Conservation (phyloP, 2,329 filamentous ascomycete species). For the Anthostomella pinea region DNA sequence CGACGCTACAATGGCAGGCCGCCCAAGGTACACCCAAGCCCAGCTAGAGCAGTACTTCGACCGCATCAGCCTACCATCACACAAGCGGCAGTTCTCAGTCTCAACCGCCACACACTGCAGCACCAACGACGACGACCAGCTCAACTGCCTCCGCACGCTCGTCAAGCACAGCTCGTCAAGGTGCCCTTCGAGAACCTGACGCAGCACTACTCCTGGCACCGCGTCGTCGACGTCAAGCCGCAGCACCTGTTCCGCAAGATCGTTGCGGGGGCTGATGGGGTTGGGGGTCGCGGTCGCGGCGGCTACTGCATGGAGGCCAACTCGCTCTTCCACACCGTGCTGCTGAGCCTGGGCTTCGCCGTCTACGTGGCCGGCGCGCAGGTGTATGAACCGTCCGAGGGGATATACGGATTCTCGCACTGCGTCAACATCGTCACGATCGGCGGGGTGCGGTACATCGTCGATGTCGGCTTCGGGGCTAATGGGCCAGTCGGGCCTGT, state of each 20-base stretch:
- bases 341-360: conserved; percentile 39
- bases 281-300: conserved; percentile 36
- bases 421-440: conserved; percentile 27
- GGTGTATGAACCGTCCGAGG: conserved; percentile 22
- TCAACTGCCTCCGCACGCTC: conserved; percentile 14
- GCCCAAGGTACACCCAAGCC: conserved; percentile 13
- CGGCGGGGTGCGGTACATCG: conserved; percentile 12
- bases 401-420: conserved; percentile 29
- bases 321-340: conserved; percentile 42
- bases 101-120: no score
- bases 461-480: conserved; percentile 26
- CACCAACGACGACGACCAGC: conserved; percentile 2
- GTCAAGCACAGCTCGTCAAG: conserved; percentile 35
- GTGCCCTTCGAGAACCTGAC: conserved; percentile 48
- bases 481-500: conserved; percentile 20
- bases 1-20: conserved; percentile 17
- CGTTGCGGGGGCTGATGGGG: conserved; percentile 22
- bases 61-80: conserved; percentile 18
- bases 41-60: conserved; percentile 21
- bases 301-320: conserved; percentile 47
- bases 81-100: conserved; percentile 11
- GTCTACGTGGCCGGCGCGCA: conserved; percentile 25
- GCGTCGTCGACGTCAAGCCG: conserved; percentile 34
- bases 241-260: conserved; percentile 38
- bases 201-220: conserved; percentile 39